phyloP scores from a whole-genome alignment of 2,329 filamentous ascomycete species.

The Thielaviopsis populi region DNA sequence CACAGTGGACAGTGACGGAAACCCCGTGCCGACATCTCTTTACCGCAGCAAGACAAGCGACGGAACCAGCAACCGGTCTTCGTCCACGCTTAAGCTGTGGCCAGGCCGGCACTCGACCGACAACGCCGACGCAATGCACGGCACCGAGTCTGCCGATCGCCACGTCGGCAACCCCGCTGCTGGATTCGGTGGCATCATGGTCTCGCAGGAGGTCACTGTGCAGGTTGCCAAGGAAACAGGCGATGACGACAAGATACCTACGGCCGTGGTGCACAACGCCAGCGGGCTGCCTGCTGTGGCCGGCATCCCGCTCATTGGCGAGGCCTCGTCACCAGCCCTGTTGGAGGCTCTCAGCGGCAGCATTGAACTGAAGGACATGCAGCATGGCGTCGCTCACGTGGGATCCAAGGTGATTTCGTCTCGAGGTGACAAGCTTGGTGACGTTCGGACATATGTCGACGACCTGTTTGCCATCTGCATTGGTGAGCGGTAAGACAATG shows the following conservation, averaged over 20 bases:
- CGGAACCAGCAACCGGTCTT: constrained; percentile 21
- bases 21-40: constrained; percentile 20
- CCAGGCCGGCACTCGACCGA: constrained; percentile 17
- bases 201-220: constrained; percentile 46
- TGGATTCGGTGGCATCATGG: constrained; percentile 42
- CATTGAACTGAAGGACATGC: constrained; percentile 17
- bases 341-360: constrained; percentile 3
- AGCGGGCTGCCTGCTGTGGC: constrained; percentile 1
- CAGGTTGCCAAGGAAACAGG: constrained; percentile 22
- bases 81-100: constrained; percentile 25
- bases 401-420: constrained; percentile 20
- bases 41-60: constrained; percentile 19
- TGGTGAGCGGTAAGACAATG: constrained; percentile 8
- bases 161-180: constrained; percentile 15
- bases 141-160: neutral
- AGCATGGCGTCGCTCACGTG: constrained; percentile 21
- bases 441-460: constrained; percentile 30
- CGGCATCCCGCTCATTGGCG: constrained; percentile 12
- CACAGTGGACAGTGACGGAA: constrained; percentile 23
- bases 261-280: neutral
- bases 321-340: constrained; percentile 4
- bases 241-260: constrained; percentile 19
- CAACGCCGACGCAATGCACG: constrained; percentile 1
- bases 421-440: constrained; percentile 24
- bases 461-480: constrained; percentile 24